A percentile compares a stretch with the other conserved stretches of the same genome.
These are phyloP conservation scores for Trypanosoma congolense DNA, from an alignment of 208 protist genomes.

Conservation along the genomic window DNA sequence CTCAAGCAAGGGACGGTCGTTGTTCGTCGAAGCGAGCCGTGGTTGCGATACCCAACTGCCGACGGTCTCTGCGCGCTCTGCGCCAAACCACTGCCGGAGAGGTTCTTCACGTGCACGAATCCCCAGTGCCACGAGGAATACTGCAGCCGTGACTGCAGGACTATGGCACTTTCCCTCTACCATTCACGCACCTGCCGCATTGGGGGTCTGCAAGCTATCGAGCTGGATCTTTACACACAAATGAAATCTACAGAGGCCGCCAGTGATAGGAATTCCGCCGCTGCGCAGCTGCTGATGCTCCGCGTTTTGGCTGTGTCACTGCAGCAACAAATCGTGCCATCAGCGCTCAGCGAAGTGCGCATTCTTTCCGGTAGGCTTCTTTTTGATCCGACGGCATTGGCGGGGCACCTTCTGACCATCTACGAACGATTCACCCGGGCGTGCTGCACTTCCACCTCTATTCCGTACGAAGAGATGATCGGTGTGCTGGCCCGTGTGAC, in stretches of 20 bases:
- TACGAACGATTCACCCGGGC: constrained; percentile 67
- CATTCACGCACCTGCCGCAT: constrained; percentile 68
- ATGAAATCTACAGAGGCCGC: constrained; percentile 41
- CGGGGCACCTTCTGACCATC: constrained; percentile 52
- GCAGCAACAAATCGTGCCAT: constrained; percentile 48
- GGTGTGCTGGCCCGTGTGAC: constrained; percentile 60
- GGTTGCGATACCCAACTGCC: constrained; percentile 63
- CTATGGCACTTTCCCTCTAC: constrained; percentile 50
- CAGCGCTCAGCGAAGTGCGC: constrained; percentile 64
- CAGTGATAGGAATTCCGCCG: constrained; percentile 51
- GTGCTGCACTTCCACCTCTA: constrained; percentile 55
- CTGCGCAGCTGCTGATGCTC: constrained; percentile 76
- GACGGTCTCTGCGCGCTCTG: constrained; percentile 65
- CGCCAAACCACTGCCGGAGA: constrained; percentile 46
- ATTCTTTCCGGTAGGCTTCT: constrained; percentile 60
- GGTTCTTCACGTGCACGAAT: constrained; percentile 66
- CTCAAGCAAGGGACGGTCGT: constrained; percentile 29
- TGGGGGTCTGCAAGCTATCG: constrained; percentile 63
- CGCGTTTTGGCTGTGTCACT: constrained; percentile 56
- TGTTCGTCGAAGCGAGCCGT: constrained; percentile 41
- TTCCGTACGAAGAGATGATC: constrained; percentile 81
- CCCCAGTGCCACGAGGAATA: constrained; percentile 82
- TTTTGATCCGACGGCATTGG: constrained; percentile 53
- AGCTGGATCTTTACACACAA: constrained; percentile 77
- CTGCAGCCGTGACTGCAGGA: constrained; percentile 79